phyloP scores from a whole-genome alignment of 2,329 filamentous ascomycete species.

The Penicillium palitans region DNA sequence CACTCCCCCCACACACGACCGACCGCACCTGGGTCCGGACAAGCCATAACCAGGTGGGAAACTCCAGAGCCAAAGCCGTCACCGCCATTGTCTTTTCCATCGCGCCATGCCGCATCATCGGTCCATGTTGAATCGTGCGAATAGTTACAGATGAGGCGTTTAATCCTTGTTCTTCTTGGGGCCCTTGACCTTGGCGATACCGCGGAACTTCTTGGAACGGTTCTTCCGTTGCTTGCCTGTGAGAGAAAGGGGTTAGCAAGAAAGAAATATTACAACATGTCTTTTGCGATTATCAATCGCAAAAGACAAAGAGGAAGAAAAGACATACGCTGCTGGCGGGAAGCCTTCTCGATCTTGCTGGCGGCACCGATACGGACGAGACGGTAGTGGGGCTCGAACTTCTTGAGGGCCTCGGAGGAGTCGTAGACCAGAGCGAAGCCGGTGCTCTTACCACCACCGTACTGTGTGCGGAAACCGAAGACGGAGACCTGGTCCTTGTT shows the following conservation, averaged over 20 bases:
- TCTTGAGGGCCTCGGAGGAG: slow-evolving; percentile 97
- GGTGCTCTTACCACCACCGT: slow-evolving; percentile 99
- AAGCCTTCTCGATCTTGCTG: slow-evolving; percentile 93
- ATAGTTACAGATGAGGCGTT: slow-evolving; percentile 39
- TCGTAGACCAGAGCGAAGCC: slow-evolving; percentile 99
- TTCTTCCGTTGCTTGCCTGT: slow-evolving; percentile 99
- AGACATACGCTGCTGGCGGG: slow-evolving; percentile 98
- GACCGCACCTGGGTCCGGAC: slow-evolving; percentile 9
- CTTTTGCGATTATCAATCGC: background rate
- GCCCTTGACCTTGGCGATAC: slow-evolving; percentile 98
- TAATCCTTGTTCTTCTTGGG: slow-evolving; percentile 89
- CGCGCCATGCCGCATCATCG: slow-evolving; percentile 19
- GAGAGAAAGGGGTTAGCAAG: slow-evolving; percentile 6
- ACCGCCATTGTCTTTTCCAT: slow-evolving; percentile 30
- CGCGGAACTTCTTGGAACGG: slow-evolving; percentile 96
- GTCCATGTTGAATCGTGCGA: slow-evolving; percentile 22
- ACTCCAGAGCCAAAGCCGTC: slow-evolving; percentile 23
- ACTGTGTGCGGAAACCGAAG: slow-evolving; percentile 98
- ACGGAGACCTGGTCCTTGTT: slow-evolving; percentile 96
- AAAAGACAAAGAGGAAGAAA: background rate
- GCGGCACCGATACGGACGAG: slow-evolving; percentile 90
- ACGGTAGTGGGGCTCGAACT: slow-evolving; percentile 99
- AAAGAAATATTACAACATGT: background rate
- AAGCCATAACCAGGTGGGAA: slow-evolving; percentile 17
- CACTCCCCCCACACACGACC: slow-evolving; percentile 16